These are phyloP conservation scores for Artomyces pyxidatus DNA, from an alignment of 768 basidiomycete genomes.

Conservation along the genomic window DNA sequence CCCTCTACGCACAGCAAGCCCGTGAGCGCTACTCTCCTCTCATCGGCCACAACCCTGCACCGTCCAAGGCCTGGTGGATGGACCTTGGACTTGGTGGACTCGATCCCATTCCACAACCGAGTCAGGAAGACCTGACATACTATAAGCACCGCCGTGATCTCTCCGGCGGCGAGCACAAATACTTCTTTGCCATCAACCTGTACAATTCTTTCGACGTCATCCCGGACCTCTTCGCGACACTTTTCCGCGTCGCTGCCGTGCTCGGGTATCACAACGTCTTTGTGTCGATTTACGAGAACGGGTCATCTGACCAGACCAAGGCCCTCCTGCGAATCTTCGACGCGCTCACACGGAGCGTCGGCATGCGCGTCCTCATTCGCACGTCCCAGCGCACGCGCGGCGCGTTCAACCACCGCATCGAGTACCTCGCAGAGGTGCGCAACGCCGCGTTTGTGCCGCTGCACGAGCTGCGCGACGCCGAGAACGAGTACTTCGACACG, in stretches of 20 bases:
- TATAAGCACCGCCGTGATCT: constrained; percentile 23
- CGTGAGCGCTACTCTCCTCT: constrained; percentile 78
- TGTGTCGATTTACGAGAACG: constrained; percentile 98
- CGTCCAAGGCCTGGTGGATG: constrained; percentile 53
- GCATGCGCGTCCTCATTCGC: constrained; percentile 87
- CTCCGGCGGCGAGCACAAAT: constrained; percentile 75
- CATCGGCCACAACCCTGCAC: constrained; percentile 64
- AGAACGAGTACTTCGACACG: constrained; percentile 92
- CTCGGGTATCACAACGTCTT: constrained; percentile 97
- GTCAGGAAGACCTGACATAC: constrained; percentile 30
- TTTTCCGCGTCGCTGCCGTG: constrained; percentile 88
- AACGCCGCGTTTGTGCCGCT: constrained; percentile 95
- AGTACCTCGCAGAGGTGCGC: constrained; percentile 99
- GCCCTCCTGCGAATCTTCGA: constrained; percentile 93
- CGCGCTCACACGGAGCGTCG: constrained; percentile 81
- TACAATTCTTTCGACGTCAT: constrained; percentile 99
- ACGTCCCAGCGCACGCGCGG: constrained; percentile 90
- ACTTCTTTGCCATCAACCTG: constrained; percentile 98
- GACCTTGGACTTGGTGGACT: constrained; percentile 34
- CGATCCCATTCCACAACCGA: constrained; percentile 28
- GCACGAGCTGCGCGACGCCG: constrained; percentile 84
- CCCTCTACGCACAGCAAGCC: constrained; percentile 79
- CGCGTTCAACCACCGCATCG: constrained; percentile 98
- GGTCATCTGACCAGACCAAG: constrained; percentile 98
- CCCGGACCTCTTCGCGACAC: constrained; percentile 92